Conservation (phyloP, 73 alveolate genomes). For the Paramecium sexaurelia region DNA sequence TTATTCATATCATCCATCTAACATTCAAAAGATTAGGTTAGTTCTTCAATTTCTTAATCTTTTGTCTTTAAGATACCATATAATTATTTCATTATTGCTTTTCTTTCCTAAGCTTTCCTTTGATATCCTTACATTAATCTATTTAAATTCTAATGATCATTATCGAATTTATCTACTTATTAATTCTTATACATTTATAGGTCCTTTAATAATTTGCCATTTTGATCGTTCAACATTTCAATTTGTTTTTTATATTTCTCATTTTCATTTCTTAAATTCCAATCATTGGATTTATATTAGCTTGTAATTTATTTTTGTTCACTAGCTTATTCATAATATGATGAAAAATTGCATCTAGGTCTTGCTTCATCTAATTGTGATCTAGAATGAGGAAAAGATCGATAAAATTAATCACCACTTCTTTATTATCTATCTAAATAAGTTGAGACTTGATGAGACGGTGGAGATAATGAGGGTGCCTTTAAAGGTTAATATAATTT, state of each 20-base stretch:
- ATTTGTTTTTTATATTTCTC: constrained; percentile 10
- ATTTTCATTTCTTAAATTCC: not conserved
- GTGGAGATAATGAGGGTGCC: constrained; percentile 23
- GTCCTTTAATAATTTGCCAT: not conserved
- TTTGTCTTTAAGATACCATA: constrained; percentile 18
- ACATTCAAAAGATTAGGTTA: not conserved
- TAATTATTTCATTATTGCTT: constrained; percentile 22
- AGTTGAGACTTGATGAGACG: constrained; percentile 5
- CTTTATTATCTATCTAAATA: not conserved
- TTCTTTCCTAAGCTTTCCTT: constrained; percentile 28
- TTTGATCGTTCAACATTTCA: not conserved
- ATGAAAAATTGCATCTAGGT: not conserved
- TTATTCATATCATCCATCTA: constrained; percentile 5
- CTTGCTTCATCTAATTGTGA: not conserved
- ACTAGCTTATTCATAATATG: not conserved
- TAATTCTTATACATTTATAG: not conserved
- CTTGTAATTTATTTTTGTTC: not conserved
- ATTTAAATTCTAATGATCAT: not conserved
- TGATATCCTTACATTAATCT: constrained; percentile 1
- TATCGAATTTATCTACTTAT: not conserved
- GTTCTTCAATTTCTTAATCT: constrained; percentile 22
- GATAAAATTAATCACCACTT: not conserved
- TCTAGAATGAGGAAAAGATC: constrained; percentile 33
- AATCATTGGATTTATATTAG: not conserved
- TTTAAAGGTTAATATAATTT: not conserved